Conservation (phyloP, 1,139 yeast species). For the Meyerozyma sp. region DNA sequence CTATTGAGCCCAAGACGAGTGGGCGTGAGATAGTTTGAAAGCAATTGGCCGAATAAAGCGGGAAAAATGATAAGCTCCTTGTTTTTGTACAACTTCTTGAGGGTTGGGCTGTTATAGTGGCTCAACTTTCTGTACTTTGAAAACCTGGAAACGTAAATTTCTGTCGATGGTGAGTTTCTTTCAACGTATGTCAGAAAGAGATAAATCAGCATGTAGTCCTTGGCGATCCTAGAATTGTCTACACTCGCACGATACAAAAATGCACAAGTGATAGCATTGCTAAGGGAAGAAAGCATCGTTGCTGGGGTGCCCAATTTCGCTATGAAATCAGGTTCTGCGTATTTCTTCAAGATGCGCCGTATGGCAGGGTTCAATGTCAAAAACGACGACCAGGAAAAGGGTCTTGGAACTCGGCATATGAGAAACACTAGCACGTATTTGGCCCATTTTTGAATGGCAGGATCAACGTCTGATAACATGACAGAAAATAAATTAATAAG, state of each 20-base stretch:
- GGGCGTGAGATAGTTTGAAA: slow-evolving; percentile 41
- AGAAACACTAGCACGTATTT: not conserved
- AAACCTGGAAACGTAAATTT: slow-evolving; percentile 20
- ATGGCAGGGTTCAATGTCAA: not conserved
- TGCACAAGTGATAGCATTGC: slow-evolving; percentile 21
- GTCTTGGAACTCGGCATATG: not conserved
- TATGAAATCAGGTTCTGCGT: not conserved
- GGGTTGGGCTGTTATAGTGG: slow-evolving; percentile 14
- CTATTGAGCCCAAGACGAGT: slow-evolving; percentile 33
- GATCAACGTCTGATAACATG: not conserved
- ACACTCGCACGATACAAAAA: slow-evolving; percentile 29
- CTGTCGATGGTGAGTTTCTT: slow-evolving; percentile 30
- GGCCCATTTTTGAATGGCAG: not conserved
- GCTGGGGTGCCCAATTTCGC: too few relatives aligned
- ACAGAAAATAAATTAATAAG: not conserved
- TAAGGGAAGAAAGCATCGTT: slow-evolving; percentile 6
- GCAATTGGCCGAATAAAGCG: slow-evolving; percentile 33
- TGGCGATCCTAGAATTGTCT: slow-evolving; percentile 26
- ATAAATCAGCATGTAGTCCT: slow-evolving; percentile 36
- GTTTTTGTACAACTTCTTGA: slow-evolving; percentile 20
- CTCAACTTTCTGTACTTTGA: slow-evolving; percentile 24
- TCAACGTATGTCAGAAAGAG: slow-evolving; percentile 27
- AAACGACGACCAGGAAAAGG: not conserved
- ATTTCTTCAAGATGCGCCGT: not conserved
- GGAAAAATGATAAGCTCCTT: slow-evolving; percentile 35